Evolutionary conservation across 768 basidiomycete species (phyloP), one percentile per base, ranked within the genome.

Genomic region (Trametes cingulata): DNA sequence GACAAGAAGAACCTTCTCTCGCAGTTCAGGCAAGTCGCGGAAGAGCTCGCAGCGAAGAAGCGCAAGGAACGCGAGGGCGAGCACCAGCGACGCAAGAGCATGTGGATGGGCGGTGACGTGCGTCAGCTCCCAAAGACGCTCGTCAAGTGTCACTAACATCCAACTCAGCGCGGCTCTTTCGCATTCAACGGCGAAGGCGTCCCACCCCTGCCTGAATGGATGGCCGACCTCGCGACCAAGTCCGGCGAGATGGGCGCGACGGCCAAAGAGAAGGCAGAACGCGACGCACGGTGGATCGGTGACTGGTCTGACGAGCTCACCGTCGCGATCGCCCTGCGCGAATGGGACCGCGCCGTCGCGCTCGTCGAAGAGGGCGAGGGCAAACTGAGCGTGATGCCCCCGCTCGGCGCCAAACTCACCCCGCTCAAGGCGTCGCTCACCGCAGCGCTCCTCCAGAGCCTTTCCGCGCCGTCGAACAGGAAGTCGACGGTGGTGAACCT

Each of bases 61-160:
- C 85, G 95, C 55, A 96, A 94, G 73, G 94, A 98, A 68, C 89
- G 94, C 56, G 90, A 98, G 75, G 91, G 92, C 51, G 91, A 95
- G 75, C 88, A 97, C 67, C 93, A 95, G 70, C 79, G 93, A 56
- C 80, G 95, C 42, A 92, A 93, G 73, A 90, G 83, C 65, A 72
- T 89, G 72, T 91, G 86, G 84, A 75, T 74, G 33, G 75, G 63
- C 20, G 70, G 73, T 36, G 82, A 78, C 45, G 83, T 81, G 60
- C 69, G 76, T 66, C 0, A 2, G 20, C 14, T 41, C 58, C 20
- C 15, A 61, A 35, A 19, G 13, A 35, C 24, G 39, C 36, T 35
- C 57, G 36, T 46, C 12, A 10, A 45, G 36, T 15, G 39, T 13
- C 20, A 56, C n/a, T 50, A 57, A 42, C 50, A 39, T 25, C 48